phyloP scores from a whole-genome alignment of 2,329 filamentous ascomycete species.

The Pseudocercospora fijiensis region DNA sequence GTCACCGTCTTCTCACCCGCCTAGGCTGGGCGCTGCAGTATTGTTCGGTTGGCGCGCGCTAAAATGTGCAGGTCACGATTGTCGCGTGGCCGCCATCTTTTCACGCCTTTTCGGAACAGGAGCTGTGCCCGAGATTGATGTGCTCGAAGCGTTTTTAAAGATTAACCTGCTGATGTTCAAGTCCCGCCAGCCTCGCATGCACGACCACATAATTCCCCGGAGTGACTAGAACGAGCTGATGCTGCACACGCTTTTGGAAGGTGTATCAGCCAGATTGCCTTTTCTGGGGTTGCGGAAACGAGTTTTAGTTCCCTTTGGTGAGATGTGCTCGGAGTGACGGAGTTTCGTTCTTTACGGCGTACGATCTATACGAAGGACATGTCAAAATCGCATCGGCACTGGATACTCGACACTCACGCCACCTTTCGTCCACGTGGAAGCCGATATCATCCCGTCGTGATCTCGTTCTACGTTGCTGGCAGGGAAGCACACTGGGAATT shows the following conservation, averaged over 20 bases:
- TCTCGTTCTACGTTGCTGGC: neutral
- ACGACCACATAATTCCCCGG: conserved; percentile 8
- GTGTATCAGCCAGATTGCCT: conserved; percentile 2
- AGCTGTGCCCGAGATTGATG: conserved; percentile 15
- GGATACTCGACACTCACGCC: neutral
- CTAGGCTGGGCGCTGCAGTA: conserved; percentile 10
- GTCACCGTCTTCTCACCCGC: conserved; percentile 2
- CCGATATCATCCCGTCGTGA: neutral
- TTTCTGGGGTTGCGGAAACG: neutral
- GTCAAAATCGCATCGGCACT: neutral
- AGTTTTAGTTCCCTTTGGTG: neutral
- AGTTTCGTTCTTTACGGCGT: neutral
- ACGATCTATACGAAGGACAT: neutral
- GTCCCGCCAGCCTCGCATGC: neutral
- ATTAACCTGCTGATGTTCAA: neutral
- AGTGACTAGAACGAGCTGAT: neutral
- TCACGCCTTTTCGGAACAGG: conserved; percentile 9
- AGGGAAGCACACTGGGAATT: neutral
- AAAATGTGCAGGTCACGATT: conserved; percentile 16
- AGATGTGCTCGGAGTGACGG: neutral
- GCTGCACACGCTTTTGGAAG: neutral
- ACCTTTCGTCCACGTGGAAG: neutral
- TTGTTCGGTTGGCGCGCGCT: conserved; percentile 17
- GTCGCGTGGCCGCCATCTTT: conserved; percentile 19
- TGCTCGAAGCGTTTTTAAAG: conserved; percentile 18